Conservation (phyloP, 2,329 filamentous ascomycete species). For the Aspergillus sp. region DNA sequence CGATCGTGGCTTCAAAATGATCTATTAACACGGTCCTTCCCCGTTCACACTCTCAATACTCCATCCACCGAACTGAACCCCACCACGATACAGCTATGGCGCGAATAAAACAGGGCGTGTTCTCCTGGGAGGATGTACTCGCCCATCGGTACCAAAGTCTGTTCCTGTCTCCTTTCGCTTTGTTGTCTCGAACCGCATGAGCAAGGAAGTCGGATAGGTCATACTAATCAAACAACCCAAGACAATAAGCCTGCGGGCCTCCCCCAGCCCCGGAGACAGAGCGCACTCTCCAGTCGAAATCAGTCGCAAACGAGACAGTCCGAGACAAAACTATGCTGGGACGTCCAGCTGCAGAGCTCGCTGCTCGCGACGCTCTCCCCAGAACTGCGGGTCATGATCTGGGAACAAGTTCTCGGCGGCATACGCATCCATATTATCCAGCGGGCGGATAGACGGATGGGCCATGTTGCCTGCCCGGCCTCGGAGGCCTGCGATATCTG, state of each 20-base stretch:
- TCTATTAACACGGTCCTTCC: background rate
- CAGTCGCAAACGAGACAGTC: conserved; percentile 13
- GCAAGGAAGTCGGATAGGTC: background rate
- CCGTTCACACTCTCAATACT: no score
- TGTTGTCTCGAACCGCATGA: background rate
- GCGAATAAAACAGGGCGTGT: conserved; percentile 36
- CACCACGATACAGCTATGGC: conserved; percentile 25
- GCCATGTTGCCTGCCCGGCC: conserved; percentile 32
- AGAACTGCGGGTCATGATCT: conserved; percentile 39
- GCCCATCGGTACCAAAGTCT: conserved; percentile 41
- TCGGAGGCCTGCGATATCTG: conserved; percentile 35
- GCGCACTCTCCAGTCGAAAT: conserved; percentile 5
- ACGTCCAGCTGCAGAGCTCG: conserved; percentile 25
- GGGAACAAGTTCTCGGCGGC: conserved; percentile 33
- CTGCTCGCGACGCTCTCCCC: conserved; percentile 34
- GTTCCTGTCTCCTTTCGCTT: conserved; percentile 23
- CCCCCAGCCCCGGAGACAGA: conserved; percentile 15
- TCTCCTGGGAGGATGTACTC: conserved; percentile 43
- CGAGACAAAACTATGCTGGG: conserved; percentile 14
- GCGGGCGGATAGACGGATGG: conserved; percentile 29
- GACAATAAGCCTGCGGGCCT: conserved; percentile 32
- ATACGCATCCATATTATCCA: conserved; percentile 39
- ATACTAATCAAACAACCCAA: conserved; percentile 10
- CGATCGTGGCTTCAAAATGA: background rate
- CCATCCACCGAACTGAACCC: no score